These are phyloP conservation scores for Dactylellina drechsleri DNA, from an alignment of 2,329 filamentous ascomycete genomes.

Conservation along the genomic window DNA sequence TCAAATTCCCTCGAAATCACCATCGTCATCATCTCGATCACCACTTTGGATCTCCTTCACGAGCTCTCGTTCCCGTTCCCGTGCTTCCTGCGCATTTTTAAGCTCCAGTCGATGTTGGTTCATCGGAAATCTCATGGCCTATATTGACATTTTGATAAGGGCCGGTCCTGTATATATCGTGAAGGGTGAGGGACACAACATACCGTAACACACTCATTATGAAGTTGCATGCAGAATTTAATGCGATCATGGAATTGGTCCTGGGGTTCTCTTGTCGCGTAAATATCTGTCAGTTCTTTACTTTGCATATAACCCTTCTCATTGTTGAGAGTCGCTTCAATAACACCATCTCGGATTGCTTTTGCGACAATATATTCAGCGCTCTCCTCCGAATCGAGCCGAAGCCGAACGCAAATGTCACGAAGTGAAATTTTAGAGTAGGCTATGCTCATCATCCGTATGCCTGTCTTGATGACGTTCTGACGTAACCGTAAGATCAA, in stretches of 20 bases:
- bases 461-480: slow-evolving; percentile 99
- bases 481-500: slow-evolving; percentile 93
- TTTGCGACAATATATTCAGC: slow-evolving; percentile 99
- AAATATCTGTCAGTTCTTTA: slow-evolving; percentile 94
- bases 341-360: slow-evolving; percentile 95
- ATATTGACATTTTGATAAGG: slow-evolving; percentile 4
- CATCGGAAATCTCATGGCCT: slow-evolving; percentile 99
- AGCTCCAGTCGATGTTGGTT: slow-evolving; percentile 97
- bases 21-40: slow-evolving; percentile 95
- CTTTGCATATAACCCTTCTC: slow-evolving; percentile 99
- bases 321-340: slow-evolving; percentile 92
- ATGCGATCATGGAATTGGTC: slow-evolving; percentile 99
- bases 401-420: slow-evolving; percentile 95
- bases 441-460: slow-evolving; percentile 98
- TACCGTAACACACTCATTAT: slow-evolving; percentile 98
- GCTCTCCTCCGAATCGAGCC: slow-evolving; percentile 93
- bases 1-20: slow-evolving; percentile 96
- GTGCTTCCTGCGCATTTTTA: slow-evolving; percentile 98
- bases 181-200: slow-evolving; percentile 57
- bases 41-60: slow-evolving; percentile 99
- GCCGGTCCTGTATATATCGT: background rate
- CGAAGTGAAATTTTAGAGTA: slow-evolving; percentile 97
- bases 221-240: slow-evolving; percentile 85
- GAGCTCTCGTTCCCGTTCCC: slow-evolving; percentile 93
- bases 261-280: slow-evolving; percentile 92